Percentiles rank a stretch among this genome's conserved stretches.
Conservation (phyloP, 1,139 yeast species). For the Blastobotrys proliferans region DNA sequence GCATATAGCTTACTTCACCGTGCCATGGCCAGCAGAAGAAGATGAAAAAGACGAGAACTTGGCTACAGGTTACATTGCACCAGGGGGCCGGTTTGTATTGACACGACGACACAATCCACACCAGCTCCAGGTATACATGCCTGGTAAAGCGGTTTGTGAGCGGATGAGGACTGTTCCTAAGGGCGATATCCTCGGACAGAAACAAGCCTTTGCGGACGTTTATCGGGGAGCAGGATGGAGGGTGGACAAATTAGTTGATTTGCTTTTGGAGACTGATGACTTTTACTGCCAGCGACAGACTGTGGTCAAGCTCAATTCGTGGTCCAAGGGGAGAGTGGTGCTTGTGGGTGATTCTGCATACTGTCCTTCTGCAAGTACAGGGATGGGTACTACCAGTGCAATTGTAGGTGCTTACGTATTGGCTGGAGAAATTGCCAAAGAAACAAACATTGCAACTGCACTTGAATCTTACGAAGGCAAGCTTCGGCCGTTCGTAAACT, state of each 20-base stretch:
- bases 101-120: background rate
- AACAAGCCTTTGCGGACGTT: constrained; percentile 4
- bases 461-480: constrained; percentile 3
- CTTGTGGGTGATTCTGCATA: constrained; percentile 10
- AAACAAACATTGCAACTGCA: background rate
- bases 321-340: constrained; percentile 5
- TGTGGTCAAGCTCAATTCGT: constrained; percentile 3
- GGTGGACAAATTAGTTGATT: constrained; percentile 1
- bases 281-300: constrained; percentile 7
- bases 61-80: background rate
- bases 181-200: background rate
- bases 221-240: constrained; percentile 11
- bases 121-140: background rate
- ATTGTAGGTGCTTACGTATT: constrained; percentile 11
- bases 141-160: background rate
- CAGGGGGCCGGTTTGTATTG: constrained; percentile 6
- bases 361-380: constrained; percentile 11
- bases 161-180: background rate
- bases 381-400: constrained; percentile 6
- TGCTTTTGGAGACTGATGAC: constrained; percentile 4
- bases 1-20: constrained; percentile 3
- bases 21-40: constrained; percentile 1
- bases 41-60: constrained; percentile 2
- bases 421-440: constrained; percentile 7
- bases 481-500: constrained; percentile 10